Evolutionary conservation across 2,329 filamentous ascomycete species (phyloP), one percentile per base, ranked within the genome.

Genomic region (Lizonia empirigonia): DNA sequence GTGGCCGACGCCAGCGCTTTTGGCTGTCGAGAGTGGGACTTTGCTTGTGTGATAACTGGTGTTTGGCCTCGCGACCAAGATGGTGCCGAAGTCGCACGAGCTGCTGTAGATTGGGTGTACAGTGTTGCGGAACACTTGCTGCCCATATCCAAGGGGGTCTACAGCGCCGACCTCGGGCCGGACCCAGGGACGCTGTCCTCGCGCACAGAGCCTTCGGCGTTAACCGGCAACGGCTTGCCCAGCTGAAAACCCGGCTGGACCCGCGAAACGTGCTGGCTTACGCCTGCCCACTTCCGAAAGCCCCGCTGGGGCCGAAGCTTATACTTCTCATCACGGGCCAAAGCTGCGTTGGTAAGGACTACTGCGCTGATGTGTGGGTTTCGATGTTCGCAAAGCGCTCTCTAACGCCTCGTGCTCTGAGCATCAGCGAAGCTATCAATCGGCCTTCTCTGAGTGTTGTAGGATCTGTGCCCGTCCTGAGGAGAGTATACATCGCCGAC

Each of bases 11-110:
- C 74, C 20, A 82, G 80, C 50, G 83, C 84, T 44, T 87, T 87
- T 46, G 83, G 85, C 35, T 85, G 80, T 72, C 80, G 84, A 68
- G 77, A 83, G 64, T 87, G 84, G 84, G 76, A 82, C 24, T 87
- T 81, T 71, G 84, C 84, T 37, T 87, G 84, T 58, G 81, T 87
- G 4, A 63, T 88, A 33, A 87, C 84, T 5, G 84, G 82, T 20
- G 79, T 85, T 50, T 87, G 84, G 84, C 74, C 75, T 2, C 80
- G 82, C 13, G 74, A 80, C 8, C 64, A 81, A 66, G 81, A 85
- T 56, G 76, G 65, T 34, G 79, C 75, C 0, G 67, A 73, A 36
- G 30, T 56, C 9, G 73, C 79, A 54, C 70, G 52, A 53, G 63
- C 63, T 47, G 74, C 68, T 2, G 63, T 80, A 3, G 46, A 62